phyloP scores from a whole-genome alignment of 306 rosid genomes.

The Sophora flavescens region DNA sequence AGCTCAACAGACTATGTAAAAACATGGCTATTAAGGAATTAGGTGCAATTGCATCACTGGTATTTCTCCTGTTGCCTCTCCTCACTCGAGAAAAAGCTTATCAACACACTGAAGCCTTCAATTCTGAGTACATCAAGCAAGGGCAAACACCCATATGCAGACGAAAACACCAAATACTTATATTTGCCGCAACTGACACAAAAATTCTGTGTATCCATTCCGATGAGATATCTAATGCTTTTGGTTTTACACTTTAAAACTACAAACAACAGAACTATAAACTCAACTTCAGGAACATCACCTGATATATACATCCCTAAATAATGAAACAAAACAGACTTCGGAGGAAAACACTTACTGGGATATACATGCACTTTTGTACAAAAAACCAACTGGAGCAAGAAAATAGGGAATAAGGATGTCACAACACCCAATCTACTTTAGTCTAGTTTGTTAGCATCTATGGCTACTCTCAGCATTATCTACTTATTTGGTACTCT shows the following conservation, averaged over 20 bases:
- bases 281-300: slow-evolving; percentile 52
- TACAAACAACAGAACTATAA: slow-evolving; percentile 51
- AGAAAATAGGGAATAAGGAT: slow-evolving; percentile 39
- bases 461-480: slow-evolving; percentile 53
- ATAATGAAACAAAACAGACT: slow-evolving; percentile 43
- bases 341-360: slow-evolving; percentile 33
- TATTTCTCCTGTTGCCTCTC: background rate
- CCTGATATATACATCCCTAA: slow-evolving; percentile 56
- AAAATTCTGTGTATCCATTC: slow-evolving; percentile 49
- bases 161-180: slow-evolving; percentile 33
- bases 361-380: slow-evolving; percentile 58
- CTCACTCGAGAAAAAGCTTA: slow-evolving; percentile 22
- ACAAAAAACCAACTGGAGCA: slow-evolving; percentile 49
- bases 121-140: slow-evolving; percentile 38
- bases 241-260: slow-evolving; percentile 48
- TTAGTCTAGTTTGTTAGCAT: slow-evolving; percentile 56
- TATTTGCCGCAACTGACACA: slow-evolving; percentile 16
- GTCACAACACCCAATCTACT: slow-evolving; percentile 48
- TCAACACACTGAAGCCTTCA: slow-evolving; percentile 13
- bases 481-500: slow-evolving; percentile 50
- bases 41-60: slow-evolving; percentile 20
- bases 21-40: slow-evolving; percentile 31
- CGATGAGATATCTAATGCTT: slow-evolving; percentile 46
- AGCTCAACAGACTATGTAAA: slow-evolving; percentile 18
- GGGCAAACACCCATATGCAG: slow-evolving; percentile 41